Evolutionary conservation across 768 basidiomycete species (phyloP).

Genomic region (Ramaria sp.): DNA sequence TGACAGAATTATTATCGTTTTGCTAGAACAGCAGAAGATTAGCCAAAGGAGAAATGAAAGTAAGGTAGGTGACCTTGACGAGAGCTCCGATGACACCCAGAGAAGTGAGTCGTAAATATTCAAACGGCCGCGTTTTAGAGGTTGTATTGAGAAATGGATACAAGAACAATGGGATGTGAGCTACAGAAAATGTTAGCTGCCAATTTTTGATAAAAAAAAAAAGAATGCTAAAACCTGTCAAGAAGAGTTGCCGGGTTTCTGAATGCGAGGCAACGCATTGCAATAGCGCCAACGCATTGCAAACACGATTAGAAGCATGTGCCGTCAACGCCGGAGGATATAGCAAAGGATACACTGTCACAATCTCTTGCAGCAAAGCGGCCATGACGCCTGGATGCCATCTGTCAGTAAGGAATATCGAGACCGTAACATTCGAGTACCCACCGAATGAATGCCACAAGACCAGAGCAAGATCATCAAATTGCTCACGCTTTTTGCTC

Average conservation of each 20-base stretch:
- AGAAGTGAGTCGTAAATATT: constrained; percentile 97
- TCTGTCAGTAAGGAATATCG: background rate
- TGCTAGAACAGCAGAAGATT: constrained; percentile 40
- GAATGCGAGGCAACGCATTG: constrained; percentile 98
- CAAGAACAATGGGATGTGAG: constrained; percentile 89
- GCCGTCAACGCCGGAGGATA: constrained; percentile 94
- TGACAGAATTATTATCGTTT: constrained; percentile 98
- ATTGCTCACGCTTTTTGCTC: constrained; percentile 98
- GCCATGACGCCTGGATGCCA: constrained; percentile 81
- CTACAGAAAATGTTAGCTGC: constrained; percentile 26
- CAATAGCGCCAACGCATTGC: constrained; percentile 93
- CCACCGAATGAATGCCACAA: constrained; percentile 97
- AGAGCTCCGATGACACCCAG: constrained; percentile 99
- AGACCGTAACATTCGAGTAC: constrained; percentile 9
- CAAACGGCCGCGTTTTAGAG: constrained; percentile 97
- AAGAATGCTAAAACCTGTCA: constrained; percentile 57
- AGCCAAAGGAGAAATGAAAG: constrained; percentile 7
- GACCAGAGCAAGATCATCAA: constrained; percentile 94
- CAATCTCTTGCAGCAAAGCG: constrained; percentile 92
- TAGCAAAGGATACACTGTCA: constrained; percentile 93
- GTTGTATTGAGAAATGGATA: constrained; percentile 99
- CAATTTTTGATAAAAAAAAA: background rate
- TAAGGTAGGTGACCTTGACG: constrained; percentile 61
- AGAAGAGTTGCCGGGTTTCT: constrained; percentile 89
- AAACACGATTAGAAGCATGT: constrained; percentile 96